These are phyloP conservation scores for Cajanus cajan DNA, from an alignment of 306 rosid species.

Conservation along the genomic window DNA sequence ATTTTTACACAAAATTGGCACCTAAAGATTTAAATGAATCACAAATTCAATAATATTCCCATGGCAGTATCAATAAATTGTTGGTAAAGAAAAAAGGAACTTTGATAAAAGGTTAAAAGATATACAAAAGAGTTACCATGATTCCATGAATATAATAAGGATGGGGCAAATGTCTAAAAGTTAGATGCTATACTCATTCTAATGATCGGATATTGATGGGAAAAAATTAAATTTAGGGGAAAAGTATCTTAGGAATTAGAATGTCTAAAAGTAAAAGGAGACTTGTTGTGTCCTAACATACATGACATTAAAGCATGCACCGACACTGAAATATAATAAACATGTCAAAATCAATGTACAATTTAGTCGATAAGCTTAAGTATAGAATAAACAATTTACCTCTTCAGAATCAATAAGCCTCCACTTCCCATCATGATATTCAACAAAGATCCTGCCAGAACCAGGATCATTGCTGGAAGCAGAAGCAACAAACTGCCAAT, in stretches of 20 bases:
- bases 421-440: slow-evolving; percentile 83
- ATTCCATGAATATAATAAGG: no score
- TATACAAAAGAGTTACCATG: background rate
- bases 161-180: background rate
- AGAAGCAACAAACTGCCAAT: slow-evolving; percentile 96
- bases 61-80: background rate
- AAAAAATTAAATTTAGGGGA: background rate
- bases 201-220: slow-evolving; percentile 4
- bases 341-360: slow-evolving; percentile 5
- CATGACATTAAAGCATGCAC: slow-evolving; percentile 6
- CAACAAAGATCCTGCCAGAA: slow-evolving; percentile 91
- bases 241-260: background rate
- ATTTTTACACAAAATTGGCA: background rate
- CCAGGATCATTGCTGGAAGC: slow-evolving; percentile 96
- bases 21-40: background rate
- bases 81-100: slow-evolving; percentile 3
- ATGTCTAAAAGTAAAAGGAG: background rate
- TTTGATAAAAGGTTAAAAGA: background rate
- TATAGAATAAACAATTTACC: slow-evolving; percentile 47
- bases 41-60: background rate
- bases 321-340: background rate
- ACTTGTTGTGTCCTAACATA: background rate
- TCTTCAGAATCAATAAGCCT: slow-evolving; percentile 91
- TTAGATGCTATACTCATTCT: background rate
- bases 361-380: background rate